phyloP scores from a whole-genome alignment of 129 eudicot genomes.

The Sambucus nigra region DNA sequence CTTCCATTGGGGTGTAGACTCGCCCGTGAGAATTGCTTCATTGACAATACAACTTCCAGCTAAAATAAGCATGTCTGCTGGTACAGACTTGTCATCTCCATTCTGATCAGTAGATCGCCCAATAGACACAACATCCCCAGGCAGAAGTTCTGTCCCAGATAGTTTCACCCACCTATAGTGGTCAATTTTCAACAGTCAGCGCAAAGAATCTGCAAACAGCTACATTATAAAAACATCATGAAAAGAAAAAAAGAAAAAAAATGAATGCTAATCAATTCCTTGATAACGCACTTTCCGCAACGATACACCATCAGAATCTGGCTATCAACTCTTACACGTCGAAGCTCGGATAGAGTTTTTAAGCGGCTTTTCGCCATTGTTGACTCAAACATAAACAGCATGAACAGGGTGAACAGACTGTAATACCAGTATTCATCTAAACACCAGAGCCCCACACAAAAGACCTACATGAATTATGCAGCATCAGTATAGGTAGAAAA shows the following conservation, averaged over 20 bases:
- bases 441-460: slow-evolving; percentile 99
- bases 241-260: not conserved
- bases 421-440: slow-evolving; percentile 97
- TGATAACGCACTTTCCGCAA: slow-evolving; percentile 81
- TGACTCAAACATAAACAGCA: slow-evolving; percentile 99
- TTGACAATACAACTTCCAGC: slow-evolving; percentile 96
- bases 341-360: slow-evolving; percentile 87
- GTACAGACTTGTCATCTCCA: slow-evolving; percentile 96
- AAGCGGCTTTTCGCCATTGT: slow-evolving; percentile 96
- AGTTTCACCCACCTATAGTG: slow-evolving; percentile 72
- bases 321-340: slow-evolving; percentile 88
- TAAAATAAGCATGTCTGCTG: slow-evolving; percentile 84
- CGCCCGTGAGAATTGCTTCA: slow-evolving; percentile 96
- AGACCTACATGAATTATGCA: slow-evolving; percentile 43
- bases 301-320: slow-evolving; percentile 87
- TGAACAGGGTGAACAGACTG: slow-evolving; percentile 86
- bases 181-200: slow-evolving; percentile 6
- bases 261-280: no score
- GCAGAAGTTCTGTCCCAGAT: slow-evolving; percentile 86
- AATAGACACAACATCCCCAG: slow-evolving; percentile 91
- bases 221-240: not conserved
- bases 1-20: slow-evolving; percentile 99
- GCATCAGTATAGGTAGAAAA: not conserved
- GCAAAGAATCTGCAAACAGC: slow-evolving; percentile 5
- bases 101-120: slow-evolving; percentile 83